Base-by-base conservation (phyloP, 306 rosid species). In the Cicer chorassanicum region DNA sequence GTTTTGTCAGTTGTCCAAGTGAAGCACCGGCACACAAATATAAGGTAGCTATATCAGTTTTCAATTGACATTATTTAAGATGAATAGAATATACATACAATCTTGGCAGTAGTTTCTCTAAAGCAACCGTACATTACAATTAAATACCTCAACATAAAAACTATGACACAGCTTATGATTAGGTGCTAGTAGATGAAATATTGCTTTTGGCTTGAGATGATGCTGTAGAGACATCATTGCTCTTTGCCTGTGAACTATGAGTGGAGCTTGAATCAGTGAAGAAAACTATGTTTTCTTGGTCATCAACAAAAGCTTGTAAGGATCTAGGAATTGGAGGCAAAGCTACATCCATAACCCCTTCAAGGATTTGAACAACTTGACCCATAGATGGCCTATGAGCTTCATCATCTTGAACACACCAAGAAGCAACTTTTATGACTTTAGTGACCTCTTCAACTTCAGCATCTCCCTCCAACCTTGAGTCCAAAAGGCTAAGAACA, bases 341-440 rank as follows among this genome's bases (percentile, higher is more conserved):
- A 57, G 74, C 69, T 63, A 91, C 91, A 10, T 83, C 88, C 62
- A 79, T 48, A 16, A 91, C 76, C 7, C 87, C 89, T 15, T 93
- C 97, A 4, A 93, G 92, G 36, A 91, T 91, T 70, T 93, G 97
- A 73, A 89, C 96, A 4, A 93, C 87, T 43, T 88, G 93, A 60
- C 93, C 86, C 98, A 89, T 93, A 36, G 93, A 69, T 7, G 96
- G 98, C 75, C 98, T 79, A 1, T 83, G 81, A 76, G 42, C 42
- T 61, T 93, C 97, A 19, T 79, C 93, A 68, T 93, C 97, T 81
- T 93, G 98, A 15, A 91, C 77, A 68, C 97, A 91, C 98, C 98
- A 93, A 8, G 92, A 88, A 11, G 98, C 97, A 36, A 93, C 73
- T 80, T 76, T 89, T 24, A 91, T 81, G 40, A 87, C 29, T 81